Conservation (phyloP, 306 rosid genomes). For the peach (Prunus persica) region DNA sequence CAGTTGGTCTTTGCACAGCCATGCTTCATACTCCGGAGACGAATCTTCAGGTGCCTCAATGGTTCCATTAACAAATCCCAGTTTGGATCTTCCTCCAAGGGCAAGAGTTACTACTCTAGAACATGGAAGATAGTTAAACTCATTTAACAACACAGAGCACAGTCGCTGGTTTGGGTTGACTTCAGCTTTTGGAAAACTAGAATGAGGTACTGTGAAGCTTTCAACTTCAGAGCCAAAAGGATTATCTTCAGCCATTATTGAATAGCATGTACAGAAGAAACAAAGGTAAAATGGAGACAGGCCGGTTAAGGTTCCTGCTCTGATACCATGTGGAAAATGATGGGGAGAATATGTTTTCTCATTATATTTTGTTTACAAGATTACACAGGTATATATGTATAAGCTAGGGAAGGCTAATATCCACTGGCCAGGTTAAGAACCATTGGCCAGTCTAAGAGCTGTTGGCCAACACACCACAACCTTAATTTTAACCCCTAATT, state of each 20-base stretch:
- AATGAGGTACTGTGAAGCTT: not conserved
- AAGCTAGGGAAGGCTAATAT: too few relatives aligned
- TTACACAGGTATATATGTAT: too few relatives aligned
- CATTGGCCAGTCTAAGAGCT: too few relatives aligned
- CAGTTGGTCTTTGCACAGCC: not conserved
- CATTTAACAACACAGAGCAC: not conserved
- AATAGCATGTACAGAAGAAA: not conserved
- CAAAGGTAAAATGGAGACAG: too few relatives aligned
- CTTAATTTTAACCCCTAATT: too few relatives aligned
- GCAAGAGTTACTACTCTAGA: slow-evolving; percentile 4
- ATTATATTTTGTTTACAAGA: too few relatives aligned
- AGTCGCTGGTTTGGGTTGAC: not conserved
- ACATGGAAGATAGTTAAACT: slow-evolving; percentile 3
- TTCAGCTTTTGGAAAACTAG: not conserved
- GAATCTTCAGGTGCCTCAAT: not conserved
- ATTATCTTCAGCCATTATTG: not conserved
- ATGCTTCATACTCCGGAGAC: not conserved
- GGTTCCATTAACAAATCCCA: not conserved
- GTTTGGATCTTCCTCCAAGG: not conserved
- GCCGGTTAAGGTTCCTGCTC: not conserved
- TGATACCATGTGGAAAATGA: too few relatives aligned
- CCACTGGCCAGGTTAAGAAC: too few relatives aligned
- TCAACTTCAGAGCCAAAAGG: not conserved
- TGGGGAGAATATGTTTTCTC: too few relatives aligned
- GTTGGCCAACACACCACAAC: too few relatives aligned